These are phyloP conservation scores for Entonaema liquescens DNA, from an alignment of 495 filamentous ascomycete species.

Conservation along the genomic window DNA sequence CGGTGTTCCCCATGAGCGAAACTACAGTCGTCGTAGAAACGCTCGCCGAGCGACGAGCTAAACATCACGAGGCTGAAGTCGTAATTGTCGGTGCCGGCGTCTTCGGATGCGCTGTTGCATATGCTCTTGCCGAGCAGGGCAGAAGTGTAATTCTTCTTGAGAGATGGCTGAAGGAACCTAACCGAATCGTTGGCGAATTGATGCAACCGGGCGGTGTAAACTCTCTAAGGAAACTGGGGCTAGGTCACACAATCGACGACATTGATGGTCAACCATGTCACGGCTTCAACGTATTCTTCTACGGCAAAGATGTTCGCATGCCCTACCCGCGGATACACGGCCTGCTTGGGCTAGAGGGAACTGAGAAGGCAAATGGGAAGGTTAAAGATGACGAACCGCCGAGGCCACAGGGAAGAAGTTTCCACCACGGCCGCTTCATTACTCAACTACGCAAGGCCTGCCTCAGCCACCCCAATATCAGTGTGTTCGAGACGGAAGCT, in stretches of 20 bases:
- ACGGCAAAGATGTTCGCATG: slow-evolving; percentile 79
- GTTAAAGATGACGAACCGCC: slow-evolving; percentile 30
- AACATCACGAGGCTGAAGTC: slow-evolving; percentile 70
- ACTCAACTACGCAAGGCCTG: slow-evolving; percentile 76
- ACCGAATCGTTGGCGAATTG: slow-evolving; percentile 95
- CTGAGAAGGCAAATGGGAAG: slow-evolving; percentile 23
- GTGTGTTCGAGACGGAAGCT: slow-evolving; percentile 76
- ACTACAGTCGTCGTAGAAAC: slow-evolving; percentile 42
- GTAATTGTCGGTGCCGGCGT: slow-evolving; percentile 92
- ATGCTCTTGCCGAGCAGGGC: slow-evolving; percentile 82
- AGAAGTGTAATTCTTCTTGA: slow-evolving; percentile 93
- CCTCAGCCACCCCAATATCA: slow-evolving; percentile 71
- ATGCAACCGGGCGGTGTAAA: slow-evolving; percentile 90
- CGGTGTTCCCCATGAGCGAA: slow-evolving; percentile 41
- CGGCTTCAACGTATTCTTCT: slow-evolving; percentile 89
- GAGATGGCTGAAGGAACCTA: slow-evolving; percentile 87
- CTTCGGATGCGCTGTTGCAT: slow-evolving; percentile 86
- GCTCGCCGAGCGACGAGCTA: slow-evolving; percentile 52
- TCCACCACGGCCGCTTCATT: slow-evolving; percentile 89
- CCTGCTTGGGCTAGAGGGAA: slow-evolving; percentile 4
- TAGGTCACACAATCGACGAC: slow-evolving; percentile 82
- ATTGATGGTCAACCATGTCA: slow-evolving; percentile 85
- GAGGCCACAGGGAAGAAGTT: slow-evolving; percentile 71
- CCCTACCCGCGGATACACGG: slow-evolving; percentile 67
- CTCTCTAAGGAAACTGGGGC: slow-evolving; percentile 81